Evolutionary conservation across 1,284 basidiomycete species (phyloP), one percentile per base, ranked within the genome.

Genomic region (Puccinia triticina): DNA sequence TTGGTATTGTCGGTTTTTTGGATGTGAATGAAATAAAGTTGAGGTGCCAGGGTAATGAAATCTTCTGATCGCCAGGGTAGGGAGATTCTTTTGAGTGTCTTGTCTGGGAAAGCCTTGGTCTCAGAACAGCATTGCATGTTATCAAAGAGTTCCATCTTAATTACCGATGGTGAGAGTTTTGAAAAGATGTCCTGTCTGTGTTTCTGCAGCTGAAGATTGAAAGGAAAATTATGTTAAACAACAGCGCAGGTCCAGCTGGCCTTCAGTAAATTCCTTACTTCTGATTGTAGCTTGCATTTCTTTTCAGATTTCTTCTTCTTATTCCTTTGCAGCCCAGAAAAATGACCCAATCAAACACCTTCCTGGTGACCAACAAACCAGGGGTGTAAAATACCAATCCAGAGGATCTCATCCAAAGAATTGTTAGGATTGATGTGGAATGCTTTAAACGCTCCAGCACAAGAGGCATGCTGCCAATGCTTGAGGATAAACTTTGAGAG

Each of bases 401-500:
- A 48, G 0, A 72, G 5, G 7, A 32, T 18, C 26, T 53, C 26
- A 7, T 72, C 40, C 10, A 18, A 48, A 53, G 50, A n/a, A n/a
- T 72, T 7, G 29, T 46, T 53, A 2, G 69, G 69, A 55, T 72
- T 18, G n/a, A 72, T 50, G 46, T 72, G 32, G 21, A 72, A 72
- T 18, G 1, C 69, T 43, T 67, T 37, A 34, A 67, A 67, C 4
- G 64, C 64, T 18, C 64, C 64, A 40, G 64, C 34, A 3, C 21
- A 23, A 40, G 16, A 67, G 12, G 40, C 64, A 40, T 67, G 8
- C 16, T 23, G 3, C 64, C 64, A 67, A 40, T 67, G 64, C 23
- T 67, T 67, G 10, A 67, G 64, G 7, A 67, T 67, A 23, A 67
- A 67, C n/a, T 67, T 67, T 10, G 64, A 67, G 32, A 67, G 40